Conservation (phyloP, 208 protist species). For the Acanthamoeba lenticulata region DNA sequence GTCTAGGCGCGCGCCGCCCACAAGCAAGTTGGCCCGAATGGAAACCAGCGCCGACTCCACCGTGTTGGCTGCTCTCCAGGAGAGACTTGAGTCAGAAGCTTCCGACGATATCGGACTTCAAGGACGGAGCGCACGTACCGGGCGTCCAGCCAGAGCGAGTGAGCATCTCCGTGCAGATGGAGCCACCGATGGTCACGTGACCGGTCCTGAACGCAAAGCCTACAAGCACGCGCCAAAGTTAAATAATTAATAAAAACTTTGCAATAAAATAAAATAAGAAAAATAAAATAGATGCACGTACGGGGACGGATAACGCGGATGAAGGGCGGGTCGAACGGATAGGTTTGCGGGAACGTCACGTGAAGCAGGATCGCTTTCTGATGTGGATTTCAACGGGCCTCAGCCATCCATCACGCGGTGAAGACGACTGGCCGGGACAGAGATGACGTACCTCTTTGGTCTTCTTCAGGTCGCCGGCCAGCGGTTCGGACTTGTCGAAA, state of each 20-base stretch:
- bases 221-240: neutral
- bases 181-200: slow-evolving; percentile 85
- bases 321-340: slow-evolving; percentile 82
- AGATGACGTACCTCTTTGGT: slow-evolving; percentile 11
- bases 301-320: slow-evolving; percentile 80
- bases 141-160: slow-evolving; percentile 83
- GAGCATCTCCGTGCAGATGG: slow-evolving; percentile 85
- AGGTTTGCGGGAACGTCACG: slow-evolving; percentile 77
- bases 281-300: neutral
- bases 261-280: no score
- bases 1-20: slow-evolving; percentile 78
- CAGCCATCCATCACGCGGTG: no score
- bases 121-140: neutral
- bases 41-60: slow-evolving; percentile 79
- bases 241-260: no score
- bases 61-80: slow-evolving; percentile 74
- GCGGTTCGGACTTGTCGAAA: slow-evolving; percentile 74
- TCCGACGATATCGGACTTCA: neutral
- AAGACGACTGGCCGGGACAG: no score
- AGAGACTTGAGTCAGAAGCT: neutral
- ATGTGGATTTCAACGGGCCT: neutral
- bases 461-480: slow-evolving; percentile 74
- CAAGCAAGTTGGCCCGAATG: slow-evolving; percentile 78
- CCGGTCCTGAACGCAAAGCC: slow-evolving; percentile 77
- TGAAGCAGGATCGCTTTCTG: slow-evolving; percentile 73